These are phyloP conservation scores for Neoboletus magnificus DNA, from an alignment of 768 basidiomycete species.

Conservation along the genomic window DNA sequence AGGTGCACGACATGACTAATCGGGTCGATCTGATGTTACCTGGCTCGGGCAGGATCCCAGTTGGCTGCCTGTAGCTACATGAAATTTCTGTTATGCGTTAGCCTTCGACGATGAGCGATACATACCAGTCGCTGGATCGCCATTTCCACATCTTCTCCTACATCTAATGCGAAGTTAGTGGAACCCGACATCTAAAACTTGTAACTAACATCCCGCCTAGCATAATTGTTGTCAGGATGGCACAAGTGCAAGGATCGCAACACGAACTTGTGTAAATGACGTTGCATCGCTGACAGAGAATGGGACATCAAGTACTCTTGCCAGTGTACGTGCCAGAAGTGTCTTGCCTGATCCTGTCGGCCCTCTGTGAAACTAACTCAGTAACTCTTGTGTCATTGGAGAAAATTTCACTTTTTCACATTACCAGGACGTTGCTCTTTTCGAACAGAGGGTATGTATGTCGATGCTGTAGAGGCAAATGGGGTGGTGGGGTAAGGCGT, in stretches of 20 bases:
- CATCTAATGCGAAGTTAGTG: slow-evolving; percentile 49
- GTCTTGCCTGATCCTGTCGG: slow-evolving; percentile 95
- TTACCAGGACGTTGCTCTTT: slow-evolving; percentile 93
- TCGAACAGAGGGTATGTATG: slow-evolving; percentile 65
- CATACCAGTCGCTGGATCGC: slow-evolving; percentile 79
- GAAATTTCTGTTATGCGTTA: neutral
- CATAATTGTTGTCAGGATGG: slow-evolving; percentile 10
- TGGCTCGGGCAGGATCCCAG: slow-evolving; percentile 83
- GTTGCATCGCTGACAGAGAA: slow-evolving; percentile 95
- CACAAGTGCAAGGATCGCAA: neutral
- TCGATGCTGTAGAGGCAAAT: slow-evolving; percentile 38
- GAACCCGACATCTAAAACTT: neutral
- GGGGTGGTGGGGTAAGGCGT: slow-evolving; percentile 34
- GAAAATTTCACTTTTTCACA: slow-evolving; percentile 48
- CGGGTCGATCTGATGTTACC: slow-evolving; percentile 40
- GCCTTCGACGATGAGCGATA: neutral
- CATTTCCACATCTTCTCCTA: slow-evolving; percentile 96
- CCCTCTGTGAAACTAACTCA: slow-evolving; percentile 44
- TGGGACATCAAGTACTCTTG: slow-evolving; percentile 86
- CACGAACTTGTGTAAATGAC: slow-evolving; percentile 79
- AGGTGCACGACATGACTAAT: neutral
- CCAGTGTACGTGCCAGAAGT: slow-evolving; percentile 85
- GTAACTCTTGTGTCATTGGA: slow-evolving; percentile 1
- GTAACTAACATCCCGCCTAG: slow-evolving; percentile 70
- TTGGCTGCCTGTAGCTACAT: slow-evolving; percentile 82